phyloP scores from a whole-genome alignment of 768 basidiomycete genomes.

The Amanita thiersii region DNA sequence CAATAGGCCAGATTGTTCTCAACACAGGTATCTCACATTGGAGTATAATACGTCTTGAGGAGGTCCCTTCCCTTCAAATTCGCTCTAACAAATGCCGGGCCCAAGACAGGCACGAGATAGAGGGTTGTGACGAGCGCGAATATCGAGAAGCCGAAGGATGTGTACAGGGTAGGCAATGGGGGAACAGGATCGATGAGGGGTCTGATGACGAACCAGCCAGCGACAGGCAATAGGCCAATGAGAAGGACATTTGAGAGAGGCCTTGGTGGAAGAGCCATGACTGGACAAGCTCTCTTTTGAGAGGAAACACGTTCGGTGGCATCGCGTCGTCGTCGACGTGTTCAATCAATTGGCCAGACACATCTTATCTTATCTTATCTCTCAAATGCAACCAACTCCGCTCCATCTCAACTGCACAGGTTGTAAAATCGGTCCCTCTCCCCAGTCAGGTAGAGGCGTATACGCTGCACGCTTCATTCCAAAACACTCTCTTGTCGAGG shows the following conservation, averaged over 20 bases:
- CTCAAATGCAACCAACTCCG: conserved; percentile 10
- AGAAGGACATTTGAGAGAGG: conserved; percentile 46
- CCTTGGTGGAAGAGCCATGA: conserved; percentile 18
- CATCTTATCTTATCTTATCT: conserved; percentile 7
- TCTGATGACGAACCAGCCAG: conserved; percentile 64
- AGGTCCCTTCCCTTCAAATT: conserved; percentile 83
- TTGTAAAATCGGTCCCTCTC: conserved; percentile 35
- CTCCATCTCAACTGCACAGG: conserved; percentile 37
- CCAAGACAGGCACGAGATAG: conserved; percentile 77
- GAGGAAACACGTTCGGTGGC: neutral
- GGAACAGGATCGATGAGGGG: conserved; percentile 66
- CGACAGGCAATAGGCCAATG: conserved; percentile 56
- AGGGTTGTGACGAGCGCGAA: conserved; percentile 73
- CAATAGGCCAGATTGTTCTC: neutral
- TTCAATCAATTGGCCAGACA: neutral
- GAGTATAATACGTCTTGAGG: conserved; percentile 69
- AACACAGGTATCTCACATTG: conserved; percentile 43
- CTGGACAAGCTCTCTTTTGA: neutral
- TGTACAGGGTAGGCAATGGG: conserved; percentile 64
- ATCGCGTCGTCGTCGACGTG: conserved; percentile 3
- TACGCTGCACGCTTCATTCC: conserved; percentile 57
- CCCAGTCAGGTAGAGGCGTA: conserved; percentile 53
- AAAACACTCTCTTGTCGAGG: conserved; percentile 63
- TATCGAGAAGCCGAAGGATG: conserved; percentile 76
- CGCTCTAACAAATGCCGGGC: conserved; percentile 71